Conservation (phyloP, 495 filamentous ascomycete genomes). For the Aspergillus leporis region DNA sequence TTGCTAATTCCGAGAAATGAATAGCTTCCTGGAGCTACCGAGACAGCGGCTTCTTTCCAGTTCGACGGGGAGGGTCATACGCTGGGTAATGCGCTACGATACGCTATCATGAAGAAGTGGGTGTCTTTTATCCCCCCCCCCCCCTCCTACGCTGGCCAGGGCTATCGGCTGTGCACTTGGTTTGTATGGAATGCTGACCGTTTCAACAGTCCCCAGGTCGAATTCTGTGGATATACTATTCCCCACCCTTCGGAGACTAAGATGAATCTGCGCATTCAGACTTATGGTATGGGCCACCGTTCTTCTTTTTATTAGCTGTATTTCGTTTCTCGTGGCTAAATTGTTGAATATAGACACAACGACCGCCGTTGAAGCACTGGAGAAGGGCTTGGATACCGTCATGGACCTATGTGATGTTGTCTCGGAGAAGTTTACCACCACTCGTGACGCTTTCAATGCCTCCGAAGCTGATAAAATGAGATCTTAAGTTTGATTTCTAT, state of each 20-base stretch:
- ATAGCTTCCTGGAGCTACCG: slow-evolving; percentile 69
- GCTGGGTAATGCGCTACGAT: slow-evolving; percentile 88
- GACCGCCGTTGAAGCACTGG: slow-evolving; percentile 77
- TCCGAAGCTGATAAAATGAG: slow-evolving; percentile 39
- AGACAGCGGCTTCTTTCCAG: slow-evolving; percentile 79
- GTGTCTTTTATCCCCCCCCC: slow-evolving; percentile 17
- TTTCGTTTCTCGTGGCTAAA: background rate
- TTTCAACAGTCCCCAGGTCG: slow-evolving; percentile 74
- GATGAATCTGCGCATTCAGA: slow-evolving; percentile 97
- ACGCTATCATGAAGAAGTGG: slow-evolving; percentile 98
- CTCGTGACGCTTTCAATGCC: slow-evolving; percentile 63
- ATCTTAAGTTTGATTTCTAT: slow-evolving; percentile 19
- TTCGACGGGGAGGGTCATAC: slow-evolving; percentile 93
- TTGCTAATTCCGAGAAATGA: background rate
- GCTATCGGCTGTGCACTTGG: slow-evolving; percentile 7
- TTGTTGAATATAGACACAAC: slow-evolving; percentile 60
- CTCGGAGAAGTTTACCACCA: slow-evolving; percentile 73
- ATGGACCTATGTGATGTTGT: slow-evolving; percentile 92
- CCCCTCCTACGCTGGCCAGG: background rate
- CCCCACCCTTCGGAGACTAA: slow-evolving; percentile 93
- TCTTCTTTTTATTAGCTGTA: background rate
- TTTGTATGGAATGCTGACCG: background rate
- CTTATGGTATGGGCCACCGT: slow-evolving; percentile 66
- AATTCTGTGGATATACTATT: slow-evolving; percentile 98
- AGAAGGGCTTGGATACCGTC: slow-evolving; percentile 86